Base-by-base conservation (phyloP, 768 basidiomycete genomes). In the Leccinum uliginosum region DNA sequence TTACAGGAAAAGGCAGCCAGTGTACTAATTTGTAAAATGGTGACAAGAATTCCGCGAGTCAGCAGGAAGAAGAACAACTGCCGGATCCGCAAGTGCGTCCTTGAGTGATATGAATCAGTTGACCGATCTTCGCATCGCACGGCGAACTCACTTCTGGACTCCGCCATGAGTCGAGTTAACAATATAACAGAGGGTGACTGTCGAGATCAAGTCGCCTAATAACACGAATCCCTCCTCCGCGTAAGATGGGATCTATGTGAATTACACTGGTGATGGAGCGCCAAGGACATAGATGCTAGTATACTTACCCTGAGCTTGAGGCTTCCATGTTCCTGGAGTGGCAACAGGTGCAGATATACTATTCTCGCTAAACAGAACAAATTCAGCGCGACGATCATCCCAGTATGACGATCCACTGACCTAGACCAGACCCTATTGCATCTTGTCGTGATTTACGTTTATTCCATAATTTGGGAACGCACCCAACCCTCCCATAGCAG, bases 21-120 rank as follows among this genome's bases (percentile, higher is more conserved):
- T 3, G 11, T 43, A 19, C 19, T 14, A 2, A 61, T 53, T 49
- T 61, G 62, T 17, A 57, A 26, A 29, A 58, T 26, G 35, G 57
- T 64, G 26, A 57, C 59, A 26, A 64, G 55, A 53, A 61, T 29
- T n/a, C 63, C 63, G 9, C 59, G 57, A 34, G 44, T 59, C 21
- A 59, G 30, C 15, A 62, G n/a, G 24, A 64, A 59, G 40, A 59
- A 48, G 38, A 62, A 62, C 8, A 55, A 35, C 14, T 46, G 34
- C 29, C 53, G 51, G 44, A 64, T 45, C 26, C 59, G 38, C 38
- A 51, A 54, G n/a, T 47, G 49, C 27, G 30, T 29, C 35, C 63
- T 64, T 19, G 27, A 35, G 10, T n/a, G 53, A 50, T 50, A 14
- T n/a, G 10, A 6, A 51, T 59, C 21, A 14, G 32, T 45, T 44